Percentiles rank a stretch among this genome's conserved stretches.
Evolutionary conservation across 2,329 filamentous ascomycete species (phyloP).

Genomic region (Teratosphaeria viscida): DNA sequence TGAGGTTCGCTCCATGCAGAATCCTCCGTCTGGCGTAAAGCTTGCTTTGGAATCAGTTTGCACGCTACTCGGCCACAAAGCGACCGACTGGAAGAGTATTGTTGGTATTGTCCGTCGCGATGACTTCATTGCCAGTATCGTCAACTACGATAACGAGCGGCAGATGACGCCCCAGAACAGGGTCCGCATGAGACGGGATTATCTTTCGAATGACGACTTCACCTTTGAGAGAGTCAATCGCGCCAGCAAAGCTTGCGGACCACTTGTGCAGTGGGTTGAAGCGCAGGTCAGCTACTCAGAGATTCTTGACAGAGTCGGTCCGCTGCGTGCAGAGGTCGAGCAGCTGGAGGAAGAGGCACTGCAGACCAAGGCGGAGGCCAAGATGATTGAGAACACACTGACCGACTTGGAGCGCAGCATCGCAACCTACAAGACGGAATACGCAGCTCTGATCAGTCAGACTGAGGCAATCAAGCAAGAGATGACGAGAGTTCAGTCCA

Average conservation of each 20-base stretch:
- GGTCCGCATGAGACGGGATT: constrained; percentile 85
- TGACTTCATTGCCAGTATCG: constrained; percentile 95
- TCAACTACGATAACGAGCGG: constrained; percentile 90
- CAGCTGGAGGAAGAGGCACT: constrained; percentile 79
- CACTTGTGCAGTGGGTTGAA: constrained; percentile 91
- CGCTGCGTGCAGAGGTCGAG: constrained; percentile 78
- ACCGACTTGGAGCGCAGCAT: constrained; percentile 79
- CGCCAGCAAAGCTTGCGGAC: constrained; percentile 92
- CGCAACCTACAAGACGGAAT: constrained; percentile 89
- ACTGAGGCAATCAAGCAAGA: constrained; percentile 95
- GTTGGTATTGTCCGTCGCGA: constrained; percentile 80
- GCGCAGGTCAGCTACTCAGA: constrained; percentile 98
- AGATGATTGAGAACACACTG: constrained; percentile 83
- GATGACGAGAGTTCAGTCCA: constrained; percentile 93
- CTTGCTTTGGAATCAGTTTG: constrained; percentile 94
- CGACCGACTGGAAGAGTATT: constrained; percentile 83
- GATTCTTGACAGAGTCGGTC: constrained; percentile 87
- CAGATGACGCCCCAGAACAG: constrained; percentile 82
- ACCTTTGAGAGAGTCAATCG: constrained; percentile 94
- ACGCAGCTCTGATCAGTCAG: constrained; percentile 90
- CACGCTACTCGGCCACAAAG: constrained; percentile 82
- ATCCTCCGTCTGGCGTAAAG: constrained; percentile 80
- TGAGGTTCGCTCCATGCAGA: constrained; percentile 94
- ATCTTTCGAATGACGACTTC: constrained; percentile 85
- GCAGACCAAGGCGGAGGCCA: constrained; percentile 85